Base-by-base conservation (phyloP, 2,329 filamentous ascomycete species). In the Capronia coronata region DNA sequence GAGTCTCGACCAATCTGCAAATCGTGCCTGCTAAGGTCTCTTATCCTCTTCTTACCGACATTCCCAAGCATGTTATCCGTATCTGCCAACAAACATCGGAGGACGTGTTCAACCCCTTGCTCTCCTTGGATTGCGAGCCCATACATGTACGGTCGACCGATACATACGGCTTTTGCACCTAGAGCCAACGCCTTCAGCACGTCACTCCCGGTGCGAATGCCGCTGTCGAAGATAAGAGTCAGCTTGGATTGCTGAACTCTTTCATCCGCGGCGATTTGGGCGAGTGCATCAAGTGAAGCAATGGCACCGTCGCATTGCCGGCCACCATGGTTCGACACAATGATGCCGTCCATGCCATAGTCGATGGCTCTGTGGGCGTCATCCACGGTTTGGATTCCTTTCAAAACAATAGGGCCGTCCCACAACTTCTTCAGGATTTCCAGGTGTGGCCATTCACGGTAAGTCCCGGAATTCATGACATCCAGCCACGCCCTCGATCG, bases 381-480 rank as follows among this genome's bases (percentile, higher is more conserved):
- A 1, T 67, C 71, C 1, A 73, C 67, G 38, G 69, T 71, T 58
- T 77, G 73, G 46, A 75, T 78, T 0, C 79, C 80, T 63, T 84
- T 83, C 29, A 80, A 70, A 53, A 79, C 75, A 45, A 87, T 78
- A 0, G 81, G 79, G 0, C 80, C 79, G 48, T 77, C 71, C 78
- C 82, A 86, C 46, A 80, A 62, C 56, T 74, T 65, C 55, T 73
- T 71, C 52, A 86, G 62, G 14, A 77, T 67, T 22, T 69, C 66
- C 10, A 86, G 63, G 35, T 86, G 72, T 2, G 78, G 72, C 83
- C 82, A 85, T 0, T 70, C 68, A 51, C 78, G 77, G 35, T 73
- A 72, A 2, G 67, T 66, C 0, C 76, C 76, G 0, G 74, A 73
- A 56, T 80, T 80, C 2, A 75, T 69, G 38, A 72, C 71, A 39